Evolutionary conservation across 1,284 basidiomycete genomes (phyloP), one percentile per base, ranked within the genome.

Genomic region (Rugiboletus extremiorientalis): DNA sequence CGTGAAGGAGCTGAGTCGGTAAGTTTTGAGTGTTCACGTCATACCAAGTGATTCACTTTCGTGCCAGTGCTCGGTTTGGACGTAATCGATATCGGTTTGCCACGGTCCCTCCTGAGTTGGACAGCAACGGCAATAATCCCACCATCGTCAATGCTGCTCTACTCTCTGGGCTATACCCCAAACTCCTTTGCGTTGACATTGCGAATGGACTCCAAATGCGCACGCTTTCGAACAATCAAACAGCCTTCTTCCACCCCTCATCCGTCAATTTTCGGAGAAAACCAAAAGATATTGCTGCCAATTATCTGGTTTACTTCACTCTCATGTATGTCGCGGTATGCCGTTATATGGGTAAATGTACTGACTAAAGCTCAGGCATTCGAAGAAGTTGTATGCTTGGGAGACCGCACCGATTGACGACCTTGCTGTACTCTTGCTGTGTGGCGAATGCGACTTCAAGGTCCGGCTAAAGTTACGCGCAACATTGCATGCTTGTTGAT

Each of bases 321-420:
- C 79, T 97, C 38, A 96, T 95, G 91, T 90, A 63, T 64, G 83
- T 74, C 30, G 41, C 54, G n/a, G 31, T 40, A 30, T 50, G 31
- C 15, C 6, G 46, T 50, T n/a, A 9, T n/a, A 44, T 38, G 30
- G 30, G 7, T 22, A 34, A 36, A 50, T 12, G 25, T 60, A 43
- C 55, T 61, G 46, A 64, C 59, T 33, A 58, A 61, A 45, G 48
- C 45, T 30, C 63, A 93, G 94, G 91, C 92, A 94, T 70, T 94
- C 92, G 16, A 94, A 91, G 76, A 92, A 88, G 72, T 75, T 98
- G 31, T 99, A 96, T 72, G 95, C 91, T n/a, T 98, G 95, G 94
- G 97, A 99, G 74, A 94, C 92, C 2, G 89, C 92, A 2, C 91
- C 94, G 2, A 85, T 94, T 7, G 91, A 97, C 59, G 93, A 98